Percentiles rank a stretch among this genome's conserved stretches.
Evolutionary conservation across 164 flowering plant species (phyloP).

Genomic region (Stephania japonica): DNA sequence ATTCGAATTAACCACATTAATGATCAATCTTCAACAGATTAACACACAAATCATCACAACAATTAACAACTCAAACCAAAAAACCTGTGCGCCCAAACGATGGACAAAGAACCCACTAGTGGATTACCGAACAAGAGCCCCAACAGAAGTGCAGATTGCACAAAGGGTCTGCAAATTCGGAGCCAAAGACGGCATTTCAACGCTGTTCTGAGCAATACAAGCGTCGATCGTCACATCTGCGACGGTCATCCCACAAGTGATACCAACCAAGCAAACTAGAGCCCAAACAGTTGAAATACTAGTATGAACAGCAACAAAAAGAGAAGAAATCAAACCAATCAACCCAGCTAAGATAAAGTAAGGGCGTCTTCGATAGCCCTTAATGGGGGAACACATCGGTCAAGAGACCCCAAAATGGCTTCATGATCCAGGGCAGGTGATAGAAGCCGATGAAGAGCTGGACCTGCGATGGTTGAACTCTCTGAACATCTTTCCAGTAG

Average conservation of each 20-base stretch:
- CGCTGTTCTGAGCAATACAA: slow-evolving; percentile 60
- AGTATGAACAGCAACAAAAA: slow-evolving; percentile 28
- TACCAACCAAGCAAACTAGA: slow-evolving; percentile 41
- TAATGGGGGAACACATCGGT: slow-evolving; percentile 60
- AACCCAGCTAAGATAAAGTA: slow-evolving; percentile 54
- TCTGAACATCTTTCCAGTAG: slow-evolving; percentile 83
- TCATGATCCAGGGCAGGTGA: slow-evolving; percentile 67
- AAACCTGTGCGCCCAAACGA: slow-evolving; percentile 63
- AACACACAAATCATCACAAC: not conserved
- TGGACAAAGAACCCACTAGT: slow-evolving; percentile 63
- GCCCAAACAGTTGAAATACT: slow-evolving; percentile 36
- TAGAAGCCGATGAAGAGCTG: slow-evolving; percentile 55
- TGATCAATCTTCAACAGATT: not conserved
- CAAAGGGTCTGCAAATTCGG: slow-evolving; percentile 72
- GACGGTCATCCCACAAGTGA: slow-evolving; percentile 47
- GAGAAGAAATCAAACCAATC: slow-evolving; percentile 38
- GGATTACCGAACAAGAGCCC: slow-evolving; percentile 60
- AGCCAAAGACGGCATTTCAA: slow-evolving; percentile 45
- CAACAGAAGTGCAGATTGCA: slow-evolving; percentile 51
- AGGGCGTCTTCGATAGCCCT: slow-evolving; percentile 52
- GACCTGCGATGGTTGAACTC: slow-evolving; percentile 59
- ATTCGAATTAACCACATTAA: not conserved
- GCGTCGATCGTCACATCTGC: slow-evolving; percentile 73
- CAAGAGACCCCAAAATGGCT: slow-evolving; percentile 66
- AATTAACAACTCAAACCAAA: too few species aligned